phyloP scores from a whole-genome alignment of 2,329 filamentous ascomycete species.

The Neurospora crassa region DNA sequence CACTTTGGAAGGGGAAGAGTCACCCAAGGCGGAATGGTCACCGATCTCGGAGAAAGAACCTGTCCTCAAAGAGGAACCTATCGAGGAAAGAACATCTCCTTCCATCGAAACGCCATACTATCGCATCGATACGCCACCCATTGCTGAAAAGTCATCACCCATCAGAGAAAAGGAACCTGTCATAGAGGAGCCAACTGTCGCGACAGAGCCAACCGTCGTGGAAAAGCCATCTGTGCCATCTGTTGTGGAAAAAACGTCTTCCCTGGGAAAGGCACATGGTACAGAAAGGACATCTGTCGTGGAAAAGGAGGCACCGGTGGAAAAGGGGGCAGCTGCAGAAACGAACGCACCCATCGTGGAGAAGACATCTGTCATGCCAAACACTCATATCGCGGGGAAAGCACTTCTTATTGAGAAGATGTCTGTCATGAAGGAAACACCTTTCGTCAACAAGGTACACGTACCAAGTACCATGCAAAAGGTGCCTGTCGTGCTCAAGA shows the following conservation, averaged over 20 bases:
- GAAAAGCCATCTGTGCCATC: not conserved
- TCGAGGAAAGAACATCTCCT: not conserved
- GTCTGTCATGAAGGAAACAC: not conserved
- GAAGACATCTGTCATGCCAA: not conserved
- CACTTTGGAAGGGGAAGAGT: not conserved
- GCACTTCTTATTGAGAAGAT: too few relatives aligned
- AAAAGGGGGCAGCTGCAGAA: not conserved
- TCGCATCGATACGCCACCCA: too few relatives aligned
- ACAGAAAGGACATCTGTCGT: too few relatives aligned
- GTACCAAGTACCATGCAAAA: too few relatives aligned
- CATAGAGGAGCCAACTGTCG: not conserved
- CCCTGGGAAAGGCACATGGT: too few relatives aligned
- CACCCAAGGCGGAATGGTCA: too few relatives aligned
- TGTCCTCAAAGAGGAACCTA: not conserved
- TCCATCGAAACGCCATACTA: too few relatives aligned
- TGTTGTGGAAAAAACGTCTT: not conserved
- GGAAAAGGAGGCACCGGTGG: too few relatives aligned
- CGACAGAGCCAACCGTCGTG: not conserved
- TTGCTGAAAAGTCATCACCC: not conserved
- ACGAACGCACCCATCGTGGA: not conserved
- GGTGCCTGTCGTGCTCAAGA: not conserved
- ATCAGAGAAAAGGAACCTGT: not conserved
- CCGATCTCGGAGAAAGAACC: not conserved
- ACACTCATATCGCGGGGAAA: too few relatives aligned
- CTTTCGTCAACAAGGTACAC: not conserved